Evolutionary conservation across 495 filamentous ascomycete species (phyloP).

Genomic region (Xylaria curta): DNA sequence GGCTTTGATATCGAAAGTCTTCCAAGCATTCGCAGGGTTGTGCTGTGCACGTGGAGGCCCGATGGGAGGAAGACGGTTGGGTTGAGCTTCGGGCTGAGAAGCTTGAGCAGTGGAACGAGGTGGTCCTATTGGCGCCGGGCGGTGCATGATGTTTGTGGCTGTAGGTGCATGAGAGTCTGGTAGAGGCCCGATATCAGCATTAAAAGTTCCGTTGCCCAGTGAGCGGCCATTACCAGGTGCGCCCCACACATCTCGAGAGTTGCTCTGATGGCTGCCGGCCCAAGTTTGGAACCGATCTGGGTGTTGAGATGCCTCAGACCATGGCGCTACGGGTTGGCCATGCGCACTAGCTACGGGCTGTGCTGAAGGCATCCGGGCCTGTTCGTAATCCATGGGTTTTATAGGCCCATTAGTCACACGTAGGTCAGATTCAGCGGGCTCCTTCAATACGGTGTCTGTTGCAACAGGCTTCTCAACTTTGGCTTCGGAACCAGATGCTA

Average conservation of each 20-base stretch:
- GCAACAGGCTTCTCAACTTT: constrained; percentile 4
- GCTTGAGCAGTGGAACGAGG: constrained; percentile 39
- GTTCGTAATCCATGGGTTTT: constrained; percentile 28
- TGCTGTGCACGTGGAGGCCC: constrained; percentile 36
- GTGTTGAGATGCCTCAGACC: constrained; percentile 38
- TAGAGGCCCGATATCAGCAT: constrained; percentile 59
- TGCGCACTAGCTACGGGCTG: constrained; percentile 30
- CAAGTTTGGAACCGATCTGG: constrained; percentile 46
- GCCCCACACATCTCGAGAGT: constrained; percentile 74
- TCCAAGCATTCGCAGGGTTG: constrained; percentile 27
- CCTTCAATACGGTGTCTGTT: constrained; percentile 38
- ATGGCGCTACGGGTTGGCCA: constrained; percentile 25
- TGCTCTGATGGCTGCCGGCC: constrained; percentile 42
- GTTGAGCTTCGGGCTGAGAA: constrained; percentile 23
- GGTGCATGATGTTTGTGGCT: constrained; percentile 48
- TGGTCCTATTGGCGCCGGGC: constrained; percentile 48
- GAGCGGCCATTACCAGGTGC: constrained; percentile 71
- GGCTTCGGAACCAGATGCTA: constrained; percentile 33
- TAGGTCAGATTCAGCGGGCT: neutral
- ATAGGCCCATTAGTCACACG: constrained; percentile 23
- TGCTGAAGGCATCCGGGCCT: constrained; percentile 17
- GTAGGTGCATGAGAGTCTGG: constrained; percentile 52
- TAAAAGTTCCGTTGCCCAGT: constrained; percentile 82
- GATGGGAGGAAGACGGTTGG: constrained; percentile 35
- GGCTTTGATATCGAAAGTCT: constrained; percentile 30